Evolutionary conservation across 2,329 filamentous ascomycete species (phyloP).

Genomic region (Sporothrix dimorphospora): DNA sequence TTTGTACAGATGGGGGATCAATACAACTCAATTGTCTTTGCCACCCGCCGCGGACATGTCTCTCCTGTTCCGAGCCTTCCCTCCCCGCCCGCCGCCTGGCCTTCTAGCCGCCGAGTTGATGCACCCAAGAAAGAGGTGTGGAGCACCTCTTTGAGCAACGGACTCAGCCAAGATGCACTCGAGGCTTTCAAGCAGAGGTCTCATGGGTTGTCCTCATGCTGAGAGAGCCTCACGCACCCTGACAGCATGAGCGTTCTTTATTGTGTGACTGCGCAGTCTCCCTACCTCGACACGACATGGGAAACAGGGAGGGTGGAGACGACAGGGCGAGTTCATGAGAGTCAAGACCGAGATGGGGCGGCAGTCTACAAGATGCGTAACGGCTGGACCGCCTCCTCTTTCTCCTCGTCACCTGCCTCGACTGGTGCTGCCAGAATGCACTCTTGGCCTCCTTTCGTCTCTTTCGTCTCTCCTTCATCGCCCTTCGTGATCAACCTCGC

Average conservation of each 20-base stretch:
- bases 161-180: background rate
- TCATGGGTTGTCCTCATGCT: background rate
- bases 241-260: background rate
- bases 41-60: constrained; percentile 7
- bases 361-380: background rate
- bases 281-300: constrained; percentile 11
- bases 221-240: background rate
- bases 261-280: background rate
- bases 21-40: constrained; percentile 2
- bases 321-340: background rate
- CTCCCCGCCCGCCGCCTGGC: background rate
- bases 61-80: background rate
- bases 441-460: background rate
- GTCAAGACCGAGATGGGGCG: background rate
- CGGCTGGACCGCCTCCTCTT: background rate
- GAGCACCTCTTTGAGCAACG: background rate
- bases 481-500: background rate
- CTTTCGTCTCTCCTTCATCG: background rate
- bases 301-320: background rate
- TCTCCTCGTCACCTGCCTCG: background rate
- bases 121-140: constrained; percentile 16
- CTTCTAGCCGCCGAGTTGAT: constrained; percentile 15
- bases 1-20: background rate
- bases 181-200: background rate
- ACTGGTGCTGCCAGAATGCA: background rate